Evolutionary conservation across 1,284 basidiomycete species (phyloP), one percentile per base, ranked within the genome.

Genomic region (Takashimella koratensis): DNA sequence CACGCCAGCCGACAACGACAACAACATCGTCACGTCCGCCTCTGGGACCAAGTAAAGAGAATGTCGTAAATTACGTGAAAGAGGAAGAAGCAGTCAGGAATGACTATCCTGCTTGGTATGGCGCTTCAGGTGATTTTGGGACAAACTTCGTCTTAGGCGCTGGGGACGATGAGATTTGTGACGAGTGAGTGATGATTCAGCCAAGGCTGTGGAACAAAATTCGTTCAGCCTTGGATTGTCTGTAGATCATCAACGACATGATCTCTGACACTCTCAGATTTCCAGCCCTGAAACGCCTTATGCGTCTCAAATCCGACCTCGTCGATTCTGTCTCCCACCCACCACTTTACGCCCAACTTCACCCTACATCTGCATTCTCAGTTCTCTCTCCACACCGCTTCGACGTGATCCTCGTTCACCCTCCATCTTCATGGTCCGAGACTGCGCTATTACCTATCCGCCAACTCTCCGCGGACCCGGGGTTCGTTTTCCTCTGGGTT

Each of bases 401-500:
- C 75, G 95, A 98, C 70, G 86, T 88, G 27, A 90, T 99, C 52
- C 81, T 98, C 53, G 83, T 99, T 57, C 90, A 94, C 69, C 94
- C 94, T 0, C 90, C 91, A 0, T 30, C 49, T 48, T 83, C 84
- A 1, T 98, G 90, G 90, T 84, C 86, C 36, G 81, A 87, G 47
- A 83, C 94, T 2, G 85, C 88, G 49, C 83, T 85, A 12, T 78
- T 97, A 1, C 92, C 92, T 0, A 81, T 98, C 45, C 86, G 92
- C 0, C 80, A 83, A 27, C 81, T 98, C 20, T 88, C 90, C 0
- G 87, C 91, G 0, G 94, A 95, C 64, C 93, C 92, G 0, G 87
- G 87, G 30, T 98, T 97, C 63, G 82, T 98, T 12, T 95, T 97
- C 70, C 79, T 99, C 49, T 98, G 96, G 95, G 93, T 98, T 1